Base-by-base conservation (phyloP, 1,284 basidiomycete genomes). In the Trichosporon ovoides region DNA sequence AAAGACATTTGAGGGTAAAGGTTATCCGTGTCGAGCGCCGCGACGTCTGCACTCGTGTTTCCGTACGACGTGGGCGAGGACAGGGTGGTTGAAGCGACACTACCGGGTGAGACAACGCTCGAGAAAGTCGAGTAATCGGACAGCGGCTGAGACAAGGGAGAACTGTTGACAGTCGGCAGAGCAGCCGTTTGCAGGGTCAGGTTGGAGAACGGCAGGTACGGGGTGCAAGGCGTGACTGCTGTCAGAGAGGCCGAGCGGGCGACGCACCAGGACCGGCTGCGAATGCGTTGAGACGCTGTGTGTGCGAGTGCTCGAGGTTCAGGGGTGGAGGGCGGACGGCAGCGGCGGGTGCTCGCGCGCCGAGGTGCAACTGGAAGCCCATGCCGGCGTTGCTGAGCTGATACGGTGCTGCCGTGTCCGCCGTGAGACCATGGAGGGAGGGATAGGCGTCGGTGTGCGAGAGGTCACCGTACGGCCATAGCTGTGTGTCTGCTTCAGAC, bases 371-470 rank as follows among this genome's bases (percentile, higher is more conserved):
- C 28, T 31, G 28, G 28, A 31, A 31, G 28, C 28, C 28, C 28
- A 9, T 31, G 28, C 28, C 43, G 3, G 13, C 22, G 7, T 31
- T 22, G 28, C 43, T 48, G 43, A 48, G 43, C 43, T 48, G 43
- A 48, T 48, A 31, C 43, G 18, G 43, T 6, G 24, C 16, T 16
- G 22, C 13, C 43, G 16, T 7, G 24, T 28, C 43, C 16, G n/a
- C 7, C 11, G 43, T 31, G 43, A 16, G 22, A 28, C 24, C 24
- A 18, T 31, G n/a, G 16, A 24, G 19, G 43, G 43, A 48, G 24
- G 43, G 43, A 48, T 48, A 48, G 43, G 43, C 43, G 43, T 48
- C 28, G 43, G 43, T 28, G 43, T 28, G 43, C 28, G 16, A 16
- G 11, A 28, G 22, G 22, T 48, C 5, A 5, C 22, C 14, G 43